These are phyloP conservation scores for Medicago ruthenica DNA, from an alignment of 306 rosid species.

Conservation along the genomic window DNA sequence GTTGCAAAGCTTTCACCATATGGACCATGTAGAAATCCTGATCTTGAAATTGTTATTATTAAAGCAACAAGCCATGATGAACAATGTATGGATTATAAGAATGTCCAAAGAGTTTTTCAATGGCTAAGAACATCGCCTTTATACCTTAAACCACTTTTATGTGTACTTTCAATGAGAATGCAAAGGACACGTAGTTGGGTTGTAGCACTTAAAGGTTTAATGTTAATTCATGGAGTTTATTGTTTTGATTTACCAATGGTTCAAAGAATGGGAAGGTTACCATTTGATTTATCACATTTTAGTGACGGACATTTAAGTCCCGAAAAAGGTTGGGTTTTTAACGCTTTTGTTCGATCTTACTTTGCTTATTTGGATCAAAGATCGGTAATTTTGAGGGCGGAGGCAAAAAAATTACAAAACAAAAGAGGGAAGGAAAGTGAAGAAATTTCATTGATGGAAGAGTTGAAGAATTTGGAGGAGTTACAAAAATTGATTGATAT, in stretches of 20 bases:
- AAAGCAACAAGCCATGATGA: constrained; percentile 90
- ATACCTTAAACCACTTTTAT: constrained; percentile 61
- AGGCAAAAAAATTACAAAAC: constrained; percentile 1
- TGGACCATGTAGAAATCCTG: constrained; percentile 57
- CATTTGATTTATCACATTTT: constrained; percentile 70
- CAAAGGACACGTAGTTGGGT: constrained; percentile 70
- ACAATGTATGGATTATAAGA: constrained; percentile 62
- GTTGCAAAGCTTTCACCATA: constrained; percentile 54
- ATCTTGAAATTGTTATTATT: constrained; percentile 64
- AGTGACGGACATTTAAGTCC: constrained; percentile 44
- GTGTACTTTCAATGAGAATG: constrained; percentile 56
- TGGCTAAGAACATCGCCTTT: constrained; percentile 68
- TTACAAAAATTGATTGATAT: constrained; percentile 56
- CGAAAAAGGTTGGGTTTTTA: constrained; percentile 47
- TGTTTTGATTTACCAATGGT: constrained; percentile 57
- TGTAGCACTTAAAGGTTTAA: constrained; percentile 79
- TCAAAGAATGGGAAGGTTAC: constrained; percentile 61
- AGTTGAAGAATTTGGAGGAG: constrained; percentile 49
- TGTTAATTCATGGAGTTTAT: constrained; percentile 79
- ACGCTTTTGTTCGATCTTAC: constrained; percentile 63
- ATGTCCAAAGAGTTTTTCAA: constrained; percentile 68
- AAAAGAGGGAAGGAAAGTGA: constrained; percentile 31
- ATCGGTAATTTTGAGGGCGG: constrained; percentile 26
- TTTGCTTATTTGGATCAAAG: constrained; percentile 60
- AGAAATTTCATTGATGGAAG: constrained; percentile 52